These are phyloP conservation scores for Venustampulla echinocandica DNA, from an alignment of 495 filamentous ascomycete genomes.

Conservation along the genomic window DNA sequence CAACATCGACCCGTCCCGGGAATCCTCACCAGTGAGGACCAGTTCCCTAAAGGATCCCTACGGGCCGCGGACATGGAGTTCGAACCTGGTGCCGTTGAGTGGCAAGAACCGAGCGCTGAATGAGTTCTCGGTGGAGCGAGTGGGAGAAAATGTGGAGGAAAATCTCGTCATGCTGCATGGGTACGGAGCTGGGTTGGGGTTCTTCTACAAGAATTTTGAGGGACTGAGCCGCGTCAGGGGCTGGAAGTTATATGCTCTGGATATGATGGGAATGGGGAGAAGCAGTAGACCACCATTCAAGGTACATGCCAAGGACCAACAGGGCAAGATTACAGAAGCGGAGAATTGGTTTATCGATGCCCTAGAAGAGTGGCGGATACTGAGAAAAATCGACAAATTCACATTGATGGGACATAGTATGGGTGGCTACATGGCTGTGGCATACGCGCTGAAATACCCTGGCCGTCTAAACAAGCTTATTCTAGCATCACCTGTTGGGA, in stretches of 20 bases:
- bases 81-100: slow-evolving; percentile 70
- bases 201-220: slow-evolving; percentile 98
- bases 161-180: slow-evolving; percentile 97
- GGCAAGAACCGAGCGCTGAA: slow-evolving; percentile 85
- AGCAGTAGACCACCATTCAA: slow-evolving; percentile 76
- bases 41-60: slow-evolving; percentile 60
- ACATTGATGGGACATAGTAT: slow-evolving; percentile 89
- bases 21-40: slow-evolving; percentile 12
- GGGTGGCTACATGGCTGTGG: slow-evolving; percentile 88
- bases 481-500: slow-evolving; percentile 84
- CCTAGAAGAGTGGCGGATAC: slow-evolving; percentile 87
- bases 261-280: slow-evolving; percentile 91
- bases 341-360: slow-evolving; percentile 96
- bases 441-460: slow-evolving; percentile 93
- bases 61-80: slow-evolving; percentile 79
- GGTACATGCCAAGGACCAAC: slow-evolving; percentile 69
- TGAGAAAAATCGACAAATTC: slow-evolving; percentile 83
- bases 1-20: slow-evolving; percentile 25
- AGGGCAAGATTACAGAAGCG: slow-evolving; percentile 79
- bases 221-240: slow-evolving; percentile 63
- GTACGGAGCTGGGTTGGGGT: slow-evolving; percentile 90
- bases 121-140: slow-evolving; percentile 82
- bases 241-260: slow-evolving; percentile 87
- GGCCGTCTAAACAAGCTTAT: slow-evolving; percentile 92
- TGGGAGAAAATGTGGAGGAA: slow-evolving; percentile 61